Conservation (phyloP, 148 eudicot species). For the Rhododendron williamsianum region DNA sequence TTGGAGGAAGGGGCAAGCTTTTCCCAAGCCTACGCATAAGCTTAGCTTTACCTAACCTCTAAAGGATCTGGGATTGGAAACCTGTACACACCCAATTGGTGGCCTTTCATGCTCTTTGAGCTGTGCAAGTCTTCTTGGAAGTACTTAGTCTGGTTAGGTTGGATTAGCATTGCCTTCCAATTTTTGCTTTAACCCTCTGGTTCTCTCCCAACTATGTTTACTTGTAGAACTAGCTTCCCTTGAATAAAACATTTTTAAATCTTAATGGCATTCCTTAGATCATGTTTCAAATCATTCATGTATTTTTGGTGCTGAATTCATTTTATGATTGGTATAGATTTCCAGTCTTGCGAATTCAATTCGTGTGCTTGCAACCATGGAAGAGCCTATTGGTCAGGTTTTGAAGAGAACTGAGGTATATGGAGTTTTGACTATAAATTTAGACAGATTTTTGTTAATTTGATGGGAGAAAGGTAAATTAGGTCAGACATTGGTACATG, state of each 20-base stretch:
- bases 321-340: slow-evolving; percentile 30
- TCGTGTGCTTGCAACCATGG: slow-evolving; percentile 90
- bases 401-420: slow-evolving; percentile 76
- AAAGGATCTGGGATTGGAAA: not conserved
- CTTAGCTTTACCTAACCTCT: not conserved
- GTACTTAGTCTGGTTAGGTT: slow-evolving; percentile 6
- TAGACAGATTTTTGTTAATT: not conserved
- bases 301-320: slow-evolving; percentile 9
- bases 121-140: not conserved
- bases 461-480: not conserved
- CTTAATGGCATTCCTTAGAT: not conserved
- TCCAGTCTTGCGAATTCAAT: slow-evolving; percentile 78
- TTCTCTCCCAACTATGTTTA: not conserved
- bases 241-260: not conserved
- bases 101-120: not conserved
- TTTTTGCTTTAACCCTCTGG: slow-evolving; percentile 6
- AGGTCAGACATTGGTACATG: not conserved
- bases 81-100: not conserved
- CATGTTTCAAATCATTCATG: not conserved
- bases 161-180: not conserved
- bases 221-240: not conserved
- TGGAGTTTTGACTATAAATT: not conserved
- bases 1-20: not conserved
- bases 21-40: not conserved
- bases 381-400: slow-evolving; percentile 85